Evolutionary conservation across 805 yeast species (phyloP), one percentile per base, ranked within the genome.

Genomic region (Candida lessepsii): DNA sequence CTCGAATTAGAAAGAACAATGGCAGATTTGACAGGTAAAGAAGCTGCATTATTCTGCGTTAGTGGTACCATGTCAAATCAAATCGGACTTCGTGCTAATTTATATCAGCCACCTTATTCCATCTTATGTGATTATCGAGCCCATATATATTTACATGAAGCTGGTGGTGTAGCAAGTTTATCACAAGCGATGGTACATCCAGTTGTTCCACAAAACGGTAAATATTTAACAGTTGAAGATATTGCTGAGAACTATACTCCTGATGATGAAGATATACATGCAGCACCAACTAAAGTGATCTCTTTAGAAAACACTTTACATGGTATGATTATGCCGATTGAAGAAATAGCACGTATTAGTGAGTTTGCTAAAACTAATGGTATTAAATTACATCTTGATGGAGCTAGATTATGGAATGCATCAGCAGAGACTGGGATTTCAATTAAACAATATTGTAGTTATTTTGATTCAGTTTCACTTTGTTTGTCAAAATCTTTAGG

Each of bases 331-430:
- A 75, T 77, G 60, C 98, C 98, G 7, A 52, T 81, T 31, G 91
- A 83, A 24, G 96, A 90, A 58, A 72, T 90, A 40, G 65, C 67
- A 42, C 75, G 78, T 41, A 90, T 90, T 51, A 74, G 83, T 30
- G 72, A 65, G 29, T 90, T 86, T 73, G 86, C 91, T 47, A 69
- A 71, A 39, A 74, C 65, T 20, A 71, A 81, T 50, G 71, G 69
- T 40, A 63, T 86, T 40, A 73, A 68, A 41, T 60, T 89, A 50
- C 97, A 91, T 55, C 78, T 89, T 52, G 98, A 90, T 59, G 98
- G 97, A 47, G 98, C 97, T n/a, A 76, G 98, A 52, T 65, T 90
- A 37, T 89, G 95, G 90, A 86, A 86, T 59, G 96, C 96, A n/a
- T 70, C 80, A 29, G 84, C 75, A 9, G 90, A 75, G 19, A 78